Percentiles rank a stretch among this genome's conserved stretches.
Evolutionary conservation across 192 early-diverging fungal genomes (phyloP).

Genomic region (Dissophora ornata): DNA sequence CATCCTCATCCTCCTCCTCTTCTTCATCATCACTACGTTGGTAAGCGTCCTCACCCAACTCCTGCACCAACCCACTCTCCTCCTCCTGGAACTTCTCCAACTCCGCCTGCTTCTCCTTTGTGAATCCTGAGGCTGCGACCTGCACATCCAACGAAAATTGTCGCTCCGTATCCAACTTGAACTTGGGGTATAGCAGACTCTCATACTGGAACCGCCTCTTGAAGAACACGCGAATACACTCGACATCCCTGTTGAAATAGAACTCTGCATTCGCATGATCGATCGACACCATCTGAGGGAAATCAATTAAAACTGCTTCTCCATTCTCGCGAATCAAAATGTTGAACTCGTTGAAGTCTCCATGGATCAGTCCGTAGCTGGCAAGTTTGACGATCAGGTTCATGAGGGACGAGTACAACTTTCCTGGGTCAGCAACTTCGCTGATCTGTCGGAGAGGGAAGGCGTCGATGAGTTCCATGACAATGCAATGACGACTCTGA

Average conservation of each 20-base stretch:
- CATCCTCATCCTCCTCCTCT: slow-evolving; percentile 32
- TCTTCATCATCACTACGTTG: slow-evolving; percentile 21
- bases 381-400: slow-evolving; percentile 95
- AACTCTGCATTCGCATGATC: slow-evolving; percentile 95
- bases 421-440: slow-evolving; percentile 88
- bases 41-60: slow-evolving; percentile 44
- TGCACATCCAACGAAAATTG: slow-evolving; percentile 95
- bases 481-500: slow-evolving; percentile 93
- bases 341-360: slow-evolving; percentile 99
- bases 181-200: slow-evolving; percentile 90
- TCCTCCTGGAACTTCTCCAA: slow-evolving; percentile 74
- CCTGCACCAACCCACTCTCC: slow-evolving; percentile 27
- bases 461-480: slow-evolving; percentile 96
- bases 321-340: slow-evolving; percentile 87
- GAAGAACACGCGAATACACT: slow-evolving; percentile 97
- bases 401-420: slow-evolving; percentile 95
- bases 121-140: slow-evolving; percentile 97
- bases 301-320: slow-evolving; percentile 95
- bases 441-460: slow-evolving; percentile 94
- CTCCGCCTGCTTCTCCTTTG: slow-evolving; percentile 89
- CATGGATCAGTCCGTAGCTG: slow-evolving; percentile 95
- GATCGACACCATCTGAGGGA: slow-evolving; percentile 99
- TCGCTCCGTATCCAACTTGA: slow-evolving; percentile 81
- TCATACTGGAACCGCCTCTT: slow-evolving; percentile 91
- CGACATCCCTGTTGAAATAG: slow-evolving; percentile 98